Evolutionary conservation across 2,329 filamentous ascomycete species (phyloP), one percentile per base, ranked within the genome.

Genomic region (Huntiella decipiens): DNA sequence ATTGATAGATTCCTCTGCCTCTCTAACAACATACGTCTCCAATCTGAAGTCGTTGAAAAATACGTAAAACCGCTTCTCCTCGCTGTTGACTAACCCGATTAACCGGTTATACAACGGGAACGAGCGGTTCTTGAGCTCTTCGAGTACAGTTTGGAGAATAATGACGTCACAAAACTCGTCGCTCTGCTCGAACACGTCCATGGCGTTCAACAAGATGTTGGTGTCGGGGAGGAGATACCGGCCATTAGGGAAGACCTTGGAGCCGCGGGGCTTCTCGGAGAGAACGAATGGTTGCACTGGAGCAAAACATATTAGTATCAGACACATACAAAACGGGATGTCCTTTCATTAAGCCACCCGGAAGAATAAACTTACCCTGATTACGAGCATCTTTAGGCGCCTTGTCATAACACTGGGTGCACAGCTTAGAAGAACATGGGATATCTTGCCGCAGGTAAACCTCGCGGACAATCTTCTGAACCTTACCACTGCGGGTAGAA

Each of bases 1-100:
- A 59, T 98, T 98, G 62, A 98, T 91, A 3, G 75, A 81, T 65
- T 98, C 91, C 34, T 82, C 79, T 4, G 70, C 61, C 15, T 78
- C 72, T 51, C 91, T 73, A 22, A 72, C 65, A 41, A 95, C 74
- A 57, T 94, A 82, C 0, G 91, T 98, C 61, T 98, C 92, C 35
- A 87, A 68, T 44, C 88, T 75, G 58, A 98, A 98, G 56, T 98
- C 91, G 60, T 98, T 98, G 73, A 96, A 96, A 61, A 98, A 98
- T 44, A 98, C 84, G 57, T 96, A 95, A 60, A 94, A 96, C 46
- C 88, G 77, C 68, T 98, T 98, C 53, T 93, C 86, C 55, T 94
- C 86, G 57, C 88, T 94, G 63, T 88, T 93, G 35, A 87, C 93
- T 52, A 98, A 68, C 16, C 82, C 78, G 53, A 96, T 76, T 43